Evolutionary conservation across 805 yeast genomes (phyloP), one percentile per base, ranked within the genome.

Genomic region (Zygotorulaspora sp.): DNA sequence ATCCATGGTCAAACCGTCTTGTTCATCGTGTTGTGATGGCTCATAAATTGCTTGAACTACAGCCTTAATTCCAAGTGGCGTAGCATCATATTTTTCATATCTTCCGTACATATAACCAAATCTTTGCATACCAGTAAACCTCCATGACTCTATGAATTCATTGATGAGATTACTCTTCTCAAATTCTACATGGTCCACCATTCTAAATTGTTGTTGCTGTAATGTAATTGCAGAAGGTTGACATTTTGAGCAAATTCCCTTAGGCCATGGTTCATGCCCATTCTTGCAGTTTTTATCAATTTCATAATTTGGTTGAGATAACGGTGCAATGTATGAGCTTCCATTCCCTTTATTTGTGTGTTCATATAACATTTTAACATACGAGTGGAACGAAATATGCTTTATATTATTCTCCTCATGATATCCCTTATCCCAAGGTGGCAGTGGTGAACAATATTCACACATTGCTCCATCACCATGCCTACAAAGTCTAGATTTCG

Each of bases 101-200:
- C 73, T 67, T 6, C 99, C 99, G 52, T 87, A 78, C 65, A 92
- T 63, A 41, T 82, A 70, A 0, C 96, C 98, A 39, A 83, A 71
- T 52, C 98, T 74, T 64, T 92, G 99, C 14, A 75, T 66, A 2
- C 96, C 97, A 0, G 94, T 75, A 36, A 68, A 67, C 62, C 99
- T 79, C 99, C 99, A 92, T 15, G 83, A 67, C 48, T 92, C 94
- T 39, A 92, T 86, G 61, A 92, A 92, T 24, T 73, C 68, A 60
- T 92, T 86, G 37, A 92, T 75, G 17, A 88, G 72, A 9, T 70
- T 68, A 36, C 88, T 77, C 41, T 77, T 77, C 16, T 86, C 78
- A 60, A 89, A 85, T 59, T 92, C 98, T 20, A 92, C 92, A 64
- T 92, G 97, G 60, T 92, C 99, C 19, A 94, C 96, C 95, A 92